Base-by-base conservation (phyloP, 768 basidiomycete species). In the Exidia glandulosa region DNA sequence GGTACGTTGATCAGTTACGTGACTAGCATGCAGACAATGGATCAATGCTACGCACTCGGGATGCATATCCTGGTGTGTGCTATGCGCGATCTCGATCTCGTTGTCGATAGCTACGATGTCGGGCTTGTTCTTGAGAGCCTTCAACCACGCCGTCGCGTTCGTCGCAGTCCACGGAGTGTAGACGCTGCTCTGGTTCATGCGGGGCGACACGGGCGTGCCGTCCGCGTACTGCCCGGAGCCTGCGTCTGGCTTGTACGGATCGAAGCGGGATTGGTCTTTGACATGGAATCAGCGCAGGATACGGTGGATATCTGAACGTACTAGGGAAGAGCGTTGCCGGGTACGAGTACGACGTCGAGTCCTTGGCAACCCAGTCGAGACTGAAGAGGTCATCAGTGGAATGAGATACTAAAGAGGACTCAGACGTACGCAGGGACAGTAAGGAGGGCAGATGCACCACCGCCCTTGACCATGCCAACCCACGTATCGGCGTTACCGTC, bases 61-160 rank as follows among this genome's bases (percentile, higher is more conserved):
- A 64, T 82, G 81, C 79, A 82, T 82, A 62, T 82, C 81, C 66
- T 79, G 77, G 64, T 82, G 81, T 19, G 81, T 82, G 62, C 65
- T 77, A 57, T 70, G 69, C 14, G 81, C 77, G 58, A 82, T 82
- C 65, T 82, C 81, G 16, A 82, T 81, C 66, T 82, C 81, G 65
- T 82, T 82, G 65, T 82, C 81, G 59, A 82, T 72, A 4, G 77
- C 70, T 14, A 80, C 73, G 50, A 81, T 70, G 3, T 67, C 70
- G 1, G 81, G 81, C 65, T 80, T 80, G 71, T 81, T 75, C 48
- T 65, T 66, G 37, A 82, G 66, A 5, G 74, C 75, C 10, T 71
- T 65, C 4, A 82, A 73, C 80, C 79, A 81, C 30, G 69, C 65
- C 57, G 70, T 70, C 0, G 76, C 79, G 27, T 72, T 63, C 32